Evolutionary conservation across 2,329 filamentous ascomycete genomes (phyloP).

Genomic region (Apiospora koreana): DNA sequence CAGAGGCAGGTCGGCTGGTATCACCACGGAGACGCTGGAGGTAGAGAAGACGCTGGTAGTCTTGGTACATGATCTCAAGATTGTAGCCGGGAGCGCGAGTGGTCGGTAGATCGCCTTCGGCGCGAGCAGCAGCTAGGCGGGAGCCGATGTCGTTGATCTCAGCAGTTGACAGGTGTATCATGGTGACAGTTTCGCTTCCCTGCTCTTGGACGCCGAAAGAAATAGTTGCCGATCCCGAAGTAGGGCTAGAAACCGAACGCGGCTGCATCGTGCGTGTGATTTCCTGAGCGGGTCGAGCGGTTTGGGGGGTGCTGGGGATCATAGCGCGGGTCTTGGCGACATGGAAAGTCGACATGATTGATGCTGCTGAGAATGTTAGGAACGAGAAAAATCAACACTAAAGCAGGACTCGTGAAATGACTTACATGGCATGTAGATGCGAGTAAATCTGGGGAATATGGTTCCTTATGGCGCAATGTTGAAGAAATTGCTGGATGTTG

Average conservation of each 20-base stretch:
- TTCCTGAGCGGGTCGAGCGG: background rate
- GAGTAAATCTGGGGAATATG: too few species aligned
- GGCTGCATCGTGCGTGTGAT: background rate
- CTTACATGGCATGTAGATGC: background rate
- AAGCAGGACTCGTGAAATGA: background rate
- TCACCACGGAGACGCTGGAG: constrained; percentile 30
- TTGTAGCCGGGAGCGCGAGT: constrained; percentile 31
- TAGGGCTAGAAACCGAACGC: background rate
- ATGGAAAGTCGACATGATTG: background rate
- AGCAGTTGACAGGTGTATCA: background rate
- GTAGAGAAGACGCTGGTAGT: constrained; percentile 31
- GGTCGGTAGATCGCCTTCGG: constrained; percentile 32
- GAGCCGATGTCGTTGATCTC: constrained; percentile 9
- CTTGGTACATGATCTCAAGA: constrained; percentile 28
- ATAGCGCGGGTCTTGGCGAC: background rate
- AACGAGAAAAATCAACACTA: background rate
- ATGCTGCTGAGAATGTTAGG: background rate
- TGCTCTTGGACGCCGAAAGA: background rate
- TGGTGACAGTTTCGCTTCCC: background rate
- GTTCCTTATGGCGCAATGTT: background rate
- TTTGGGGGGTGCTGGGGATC: background rate
- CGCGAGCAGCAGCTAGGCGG: constrained; percentile 32
- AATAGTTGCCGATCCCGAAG: background rate
- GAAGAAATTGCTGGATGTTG: background rate
- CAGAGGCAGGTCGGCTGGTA: constrained; percentile 15